A percentile compares a stretch with the other conserved stretches of the same genome.
Evolutionary conservation across 768 basidiomycete genomes (phyloP).

Genomic region (Gautieria morchelliformis): DNA sequence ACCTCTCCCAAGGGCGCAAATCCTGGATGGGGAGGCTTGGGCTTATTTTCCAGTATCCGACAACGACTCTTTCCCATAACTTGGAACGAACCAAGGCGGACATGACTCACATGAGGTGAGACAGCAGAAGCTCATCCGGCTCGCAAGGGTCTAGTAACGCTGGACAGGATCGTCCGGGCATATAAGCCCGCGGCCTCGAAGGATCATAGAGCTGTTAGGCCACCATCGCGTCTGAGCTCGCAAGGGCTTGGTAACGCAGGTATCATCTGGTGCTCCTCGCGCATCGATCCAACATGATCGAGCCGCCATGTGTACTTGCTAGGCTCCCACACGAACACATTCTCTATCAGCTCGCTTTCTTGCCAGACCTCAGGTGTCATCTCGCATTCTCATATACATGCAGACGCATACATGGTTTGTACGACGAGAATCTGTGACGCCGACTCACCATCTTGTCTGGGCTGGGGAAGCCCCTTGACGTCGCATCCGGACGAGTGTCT

Average conservation of each 20-base stretch:
- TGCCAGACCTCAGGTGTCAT: not conserved
- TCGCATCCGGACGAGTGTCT: not conserved
- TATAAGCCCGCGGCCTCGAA: not conserved
- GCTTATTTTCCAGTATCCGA: constrained; percentile 2
- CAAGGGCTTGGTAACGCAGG: too few relatives aligned
- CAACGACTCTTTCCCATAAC: constrained; percentile 1
- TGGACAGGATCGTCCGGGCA: not conserved
- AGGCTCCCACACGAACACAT: not conserved
- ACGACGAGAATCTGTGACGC: not conserved
- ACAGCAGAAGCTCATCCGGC: not conserved
- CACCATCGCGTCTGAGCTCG: not conserved
- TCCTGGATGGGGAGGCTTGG: not conserved
- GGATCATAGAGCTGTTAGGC: not conserved
- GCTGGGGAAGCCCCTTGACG: not conserved
- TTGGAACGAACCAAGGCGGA: not conserved
- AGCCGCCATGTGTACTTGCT: not conserved
- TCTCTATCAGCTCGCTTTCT: not conserved
- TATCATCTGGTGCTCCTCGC: too few relatives aligned
- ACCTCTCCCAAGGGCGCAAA: not conserved
- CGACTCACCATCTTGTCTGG: not conserved
- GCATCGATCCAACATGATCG: too few relatives aligned
- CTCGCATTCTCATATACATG: not conserved
- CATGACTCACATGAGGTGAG: not conserved
- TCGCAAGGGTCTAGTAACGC: not conserved
- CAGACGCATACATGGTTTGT: not conserved